These are phyloP conservation scores for Kluyveromyces dobzhanskii DNA, from an alignment of 805 yeast species.

Conservation along the genomic window DNA sequence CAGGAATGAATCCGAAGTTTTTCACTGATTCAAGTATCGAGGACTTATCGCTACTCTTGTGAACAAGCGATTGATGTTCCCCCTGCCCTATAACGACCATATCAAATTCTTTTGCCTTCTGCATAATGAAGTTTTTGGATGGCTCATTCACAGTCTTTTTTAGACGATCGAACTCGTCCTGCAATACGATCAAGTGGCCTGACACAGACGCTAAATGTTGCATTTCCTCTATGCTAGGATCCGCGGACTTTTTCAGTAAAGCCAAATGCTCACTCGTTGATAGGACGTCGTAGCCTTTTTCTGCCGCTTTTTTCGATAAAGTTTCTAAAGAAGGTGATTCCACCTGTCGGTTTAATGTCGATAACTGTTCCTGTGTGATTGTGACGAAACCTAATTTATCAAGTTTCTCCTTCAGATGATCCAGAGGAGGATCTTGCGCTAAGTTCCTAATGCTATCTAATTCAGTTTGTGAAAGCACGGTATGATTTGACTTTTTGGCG, in stretches of 20 bases:
- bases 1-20: slow-evolving; percentile 12
- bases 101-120: slow-evolving; percentile 18
- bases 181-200: slow-evolving; percentile 18
- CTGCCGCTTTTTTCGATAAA: slow-evolving; percentile 20
- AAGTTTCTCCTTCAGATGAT: slow-evolving; percentile 10
- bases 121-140: slow-evolving; percentile 17
- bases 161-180: slow-evolving; percentile 9
- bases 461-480: slow-evolving; percentile 14
- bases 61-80: slow-evolving; percentile 10
- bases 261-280: slow-evolving; percentile 11
- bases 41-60: slow-evolving; percentile 7
- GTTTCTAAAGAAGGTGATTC: slow-evolving; percentile 18
- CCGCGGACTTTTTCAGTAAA: slow-evolving; percentile 7
- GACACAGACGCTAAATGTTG: slow-evolving; percentile 7
- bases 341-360: not conserved
- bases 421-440: slow-evolving; percentile 11
- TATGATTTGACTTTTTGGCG: slow-evolving; percentile 1
- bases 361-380: slow-evolving; percentile 10
- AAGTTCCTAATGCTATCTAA: slow-evolving; percentile 4
- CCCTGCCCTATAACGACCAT: slow-evolving; percentile 11
- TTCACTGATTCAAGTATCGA: slow-evolving; percentile 9
- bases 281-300: slow-evolving; percentile 19
- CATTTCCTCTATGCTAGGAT: slow-evolving; percentile 11
- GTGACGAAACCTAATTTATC: slow-evolving; percentile 12
- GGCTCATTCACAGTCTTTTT: slow-evolving; percentile 14